Base-by-base conservation (phyloP, 78 protist species). In the Carpediemonas membranifera region DNA sequence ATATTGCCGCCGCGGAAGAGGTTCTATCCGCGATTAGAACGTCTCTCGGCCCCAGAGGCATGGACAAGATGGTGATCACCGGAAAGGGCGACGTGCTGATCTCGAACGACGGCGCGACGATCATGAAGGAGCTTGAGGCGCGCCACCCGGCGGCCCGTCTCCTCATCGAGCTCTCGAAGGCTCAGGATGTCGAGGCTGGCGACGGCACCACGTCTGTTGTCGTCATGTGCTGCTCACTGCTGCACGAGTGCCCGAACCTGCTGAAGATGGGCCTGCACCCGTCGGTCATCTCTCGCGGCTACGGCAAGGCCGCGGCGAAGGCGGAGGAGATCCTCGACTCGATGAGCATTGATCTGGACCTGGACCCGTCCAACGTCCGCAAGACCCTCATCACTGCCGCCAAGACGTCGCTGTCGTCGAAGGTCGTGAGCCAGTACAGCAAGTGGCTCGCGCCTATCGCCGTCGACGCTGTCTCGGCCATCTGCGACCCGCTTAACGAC, bases 51-150 rank as follows among this genome's bases (percentile, higher is more conserved):
- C 99, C 99, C 31, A 37, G 84, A 0, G 99, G 99, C 27, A 94
- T 93, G 98, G 99, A 96, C 77, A 96, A 96, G 67, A 96, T 96
- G 98, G 82, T 88, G n/a, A n/a, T n/a, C n/a, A n/a, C n/a, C n/a
- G n/a, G n/a, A n/a, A n/a, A n/a, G n/a, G n/a, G n/a, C n/a, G n/a
- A n/a, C n/a, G n/a, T 64, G 69, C 60, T n/a, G n/a, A n/a, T n/a
- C n/a, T n/a, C n/a, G n/a, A n/a, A n/a, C n/a, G n/a, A n/a, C n/a
- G n/a, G n/a, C 3, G 69, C 69, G 44, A 64, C 69, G 33, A 64
- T 64, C 28, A 64, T 64, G 69, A 28, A 64, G 13, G 16, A 37
- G 7, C 5, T 64, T 25, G 44, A 64, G 25, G 25, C 51, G 7
- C 27, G 3, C 16, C 69, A 64, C 51, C 69, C 69, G 44, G 69